A percentile compares a stretch with the other conserved stretches of the same genome.
Evolutionary conservation across 176 grass and related monocot species (phyloP).

Genomic region (Ensete glaucum): DNA sequence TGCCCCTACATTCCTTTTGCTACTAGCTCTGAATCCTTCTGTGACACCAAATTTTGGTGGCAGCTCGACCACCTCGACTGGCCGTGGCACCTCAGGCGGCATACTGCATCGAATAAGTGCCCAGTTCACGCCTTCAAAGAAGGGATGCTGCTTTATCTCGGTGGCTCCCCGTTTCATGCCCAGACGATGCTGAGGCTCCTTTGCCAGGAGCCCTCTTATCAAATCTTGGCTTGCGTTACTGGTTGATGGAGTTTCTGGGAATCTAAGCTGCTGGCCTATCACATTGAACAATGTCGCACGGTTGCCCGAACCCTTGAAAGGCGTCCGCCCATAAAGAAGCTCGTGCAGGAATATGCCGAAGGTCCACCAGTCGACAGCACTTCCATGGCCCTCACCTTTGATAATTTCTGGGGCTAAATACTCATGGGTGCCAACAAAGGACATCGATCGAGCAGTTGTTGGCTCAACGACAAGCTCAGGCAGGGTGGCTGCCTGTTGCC

Average conservation of each 20-base stretch:
- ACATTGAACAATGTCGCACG: conserved; percentile 88
- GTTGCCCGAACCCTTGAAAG: conserved; percentile 93
- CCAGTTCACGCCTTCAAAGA: conserved; percentile 94
- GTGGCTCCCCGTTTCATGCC: conserved; percentile 78
- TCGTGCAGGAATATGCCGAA: conserved; percentile 88
- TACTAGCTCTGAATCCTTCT: conserved; percentile 32
- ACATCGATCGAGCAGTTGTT: conserved; percentile 79
- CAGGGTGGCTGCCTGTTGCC: conserved; percentile 30
- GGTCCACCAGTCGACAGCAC: conserved; percentile 96
- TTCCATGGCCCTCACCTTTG: conserved; percentile 95
- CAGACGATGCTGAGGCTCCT: conserved; percentile 76
- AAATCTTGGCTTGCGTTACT: conserved; percentile 67
- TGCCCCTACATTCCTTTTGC: conserved; percentile 50
- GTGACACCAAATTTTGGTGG: conserved; percentile 38
- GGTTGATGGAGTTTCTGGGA: conserved; percentile 60
- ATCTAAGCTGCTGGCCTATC: conserved; percentile 76
- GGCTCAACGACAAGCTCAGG: conserved; percentile 80
- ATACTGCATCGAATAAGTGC: conserved; percentile 88
- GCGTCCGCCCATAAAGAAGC: conserved; percentile 76
- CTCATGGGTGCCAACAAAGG: conserved; percentile 89
- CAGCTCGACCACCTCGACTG: conserved; percentile 44
- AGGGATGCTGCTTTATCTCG: conserved; percentile 91
- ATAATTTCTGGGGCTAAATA: conserved; percentile 90
- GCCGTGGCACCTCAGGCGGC: conserved; percentile 66
- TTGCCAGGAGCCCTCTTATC: conserved; percentile 76